Evolutionary conservation across 2,329 filamentous ascomycete genomes (phyloP), one percentile per base, ranked within the genome.

Genomic region (Allantophomopsis lycopodina): DNA sequence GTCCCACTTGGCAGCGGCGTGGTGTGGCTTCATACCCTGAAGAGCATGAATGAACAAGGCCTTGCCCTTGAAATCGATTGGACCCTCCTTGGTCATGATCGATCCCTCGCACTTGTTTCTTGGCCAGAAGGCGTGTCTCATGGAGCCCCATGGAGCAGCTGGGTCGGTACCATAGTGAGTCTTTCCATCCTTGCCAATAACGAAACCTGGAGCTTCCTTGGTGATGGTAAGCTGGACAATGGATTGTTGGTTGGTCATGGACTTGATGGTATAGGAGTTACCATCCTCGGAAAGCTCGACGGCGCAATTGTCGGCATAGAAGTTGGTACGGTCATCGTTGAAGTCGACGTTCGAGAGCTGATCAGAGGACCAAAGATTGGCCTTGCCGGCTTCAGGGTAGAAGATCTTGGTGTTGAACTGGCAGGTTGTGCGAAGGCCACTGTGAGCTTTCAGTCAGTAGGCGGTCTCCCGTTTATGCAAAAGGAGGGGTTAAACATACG

Each of bases 21-120:
- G 93, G 60, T 98, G 91, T 32, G 91, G 91, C 72, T 98, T 98
- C 89, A 96, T 96, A 58, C 88, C 91, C 65, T 96, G 91, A 38
- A 96, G 66, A 32, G 86, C 88, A 59, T 91, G 82, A 48, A 81
- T 70, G 62, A 87, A 89, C 53, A 93, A 66, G 23, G 79, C 87
- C 46, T 69, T 75, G 42, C 89, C 89, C 54, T 76, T 80, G 59
- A 94, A 78, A 58, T 94, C 80, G 45, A 94, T 69, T 31, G 82
- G 76, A 36, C 86, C 85, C 28, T 85, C 77, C 52, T 83, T 73
- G 44, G 87, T 94, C 46, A 83, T 76, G 58, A 96, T 86, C 49
- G 73, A 83, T 38, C 91, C 91, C 60, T 89, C 82, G 11, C 81
- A 76, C 36, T 67, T 69, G 61, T 84, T 91, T 48, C 88, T 75